phyloP scores from a whole-genome alignment of 2,329 filamentous ascomycete species.

The Orbilia brochopaga region DNA sequence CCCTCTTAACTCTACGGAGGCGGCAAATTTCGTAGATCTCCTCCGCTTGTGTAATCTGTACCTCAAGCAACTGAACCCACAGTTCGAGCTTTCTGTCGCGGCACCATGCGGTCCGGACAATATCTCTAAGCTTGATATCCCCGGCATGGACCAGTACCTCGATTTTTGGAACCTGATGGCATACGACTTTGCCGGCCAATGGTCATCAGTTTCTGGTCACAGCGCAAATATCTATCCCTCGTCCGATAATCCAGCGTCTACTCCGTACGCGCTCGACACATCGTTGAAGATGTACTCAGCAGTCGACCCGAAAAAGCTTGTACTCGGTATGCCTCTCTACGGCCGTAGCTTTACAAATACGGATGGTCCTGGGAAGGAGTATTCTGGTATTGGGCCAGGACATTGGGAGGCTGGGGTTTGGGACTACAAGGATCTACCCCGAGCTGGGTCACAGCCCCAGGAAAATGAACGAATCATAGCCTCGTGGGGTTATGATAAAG shows the following conservation, averaged over 20 bases:
- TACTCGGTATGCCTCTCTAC: constrained; percentile 91
- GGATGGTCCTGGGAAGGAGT: constrained; percentile 73
- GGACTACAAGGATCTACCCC: constrained; percentile 86
- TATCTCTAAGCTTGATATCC: constrained; percentile 68
- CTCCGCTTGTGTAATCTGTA: constrained; percentile 66
- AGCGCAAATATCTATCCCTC: constrained; percentile 78
- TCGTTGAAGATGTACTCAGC: constrained; percentile 74
- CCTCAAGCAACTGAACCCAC: constrained; percentile 65
- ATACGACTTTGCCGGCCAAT: constrained; percentile 84
- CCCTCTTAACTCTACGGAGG: constrained; percentile 61
- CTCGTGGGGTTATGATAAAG: constrained; percentile 76
- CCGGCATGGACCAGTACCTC: constrained; percentile 69
- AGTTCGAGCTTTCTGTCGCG: constrained; percentile 64
- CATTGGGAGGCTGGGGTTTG: constrained; percentile 85
- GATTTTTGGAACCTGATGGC: constrained; percentile 87
- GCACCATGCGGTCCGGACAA: constrained; percentile 60
- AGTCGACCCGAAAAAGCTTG: constrained; percentile 74
- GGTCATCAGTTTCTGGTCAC: constrained; percentile 76
- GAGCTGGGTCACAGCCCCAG: constrained; percentile 68
- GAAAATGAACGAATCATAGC: constrained; percentile 70
- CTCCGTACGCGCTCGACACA: constrained; percentile 76
- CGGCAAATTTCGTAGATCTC: constrained; percentile 66
- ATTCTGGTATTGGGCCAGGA: constrained; percentile 75
- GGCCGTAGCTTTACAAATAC: constrained; percentile 84
- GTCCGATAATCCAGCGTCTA: constrained; percentile 65